Evolutionary conservation across 805 yeast species (phyloP).

Genomic region (Priceomyces haplophilus): DNA sequence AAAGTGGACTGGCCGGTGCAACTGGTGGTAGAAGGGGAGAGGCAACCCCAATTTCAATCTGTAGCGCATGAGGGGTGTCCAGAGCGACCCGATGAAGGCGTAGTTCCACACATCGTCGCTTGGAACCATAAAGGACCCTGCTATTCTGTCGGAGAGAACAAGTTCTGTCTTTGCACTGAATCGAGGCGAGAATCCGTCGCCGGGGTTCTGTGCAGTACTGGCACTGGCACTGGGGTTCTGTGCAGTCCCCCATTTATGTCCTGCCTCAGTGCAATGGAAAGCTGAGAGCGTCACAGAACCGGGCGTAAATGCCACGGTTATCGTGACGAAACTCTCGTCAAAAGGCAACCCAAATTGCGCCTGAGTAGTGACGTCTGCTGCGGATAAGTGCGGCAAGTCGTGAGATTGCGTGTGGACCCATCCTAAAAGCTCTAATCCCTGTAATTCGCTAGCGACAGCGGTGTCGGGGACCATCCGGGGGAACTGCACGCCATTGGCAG

Average conservation of each 20-base stretch:
- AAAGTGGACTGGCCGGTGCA: constrained; percentile 89
- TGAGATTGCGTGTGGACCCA: constrained; percentile 90
- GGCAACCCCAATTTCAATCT: constrained; percentile 77
- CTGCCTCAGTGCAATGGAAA: constrained; percentile 57
- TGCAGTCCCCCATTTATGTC: constrained; percentile 77
- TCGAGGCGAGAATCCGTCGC: constrained; percentile 58
- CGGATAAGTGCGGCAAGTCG: constrained; percentile 59
- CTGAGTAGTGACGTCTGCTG: constrained; percentile 68
- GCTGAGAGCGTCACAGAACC: constrained; percentile 82
- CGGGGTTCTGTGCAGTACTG: constrained; percentile 56
- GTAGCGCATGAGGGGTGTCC: constrained; percentile 60
- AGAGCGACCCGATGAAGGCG: constrained; percentile 81
- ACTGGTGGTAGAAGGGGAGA: constrained; percentile 73
- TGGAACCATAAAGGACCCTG: constrained; percentile 87
- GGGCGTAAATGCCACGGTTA: constrained; percentile 70
- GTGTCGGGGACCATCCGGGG: constrained; percentile 45
- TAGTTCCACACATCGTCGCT: constrained; percentile 85
- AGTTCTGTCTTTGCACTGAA: constrained; percentile 67
- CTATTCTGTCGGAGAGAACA: constrained; percentile 66
- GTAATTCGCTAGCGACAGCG: constrained; percentile 21
- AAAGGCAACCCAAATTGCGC: constrained; percentile 34
- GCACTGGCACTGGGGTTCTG: constrained; percentile 55
- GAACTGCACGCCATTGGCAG: constrained; percentile 59
- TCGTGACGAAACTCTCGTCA: constrained; percentile 49
- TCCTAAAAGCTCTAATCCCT: constrained; percentile 73